These are phyloP conservation scores for Penicillium turbatum DNA, from an alignment of 495 filamentous ascomycete species.

Conservation along the genomic window DNA sequence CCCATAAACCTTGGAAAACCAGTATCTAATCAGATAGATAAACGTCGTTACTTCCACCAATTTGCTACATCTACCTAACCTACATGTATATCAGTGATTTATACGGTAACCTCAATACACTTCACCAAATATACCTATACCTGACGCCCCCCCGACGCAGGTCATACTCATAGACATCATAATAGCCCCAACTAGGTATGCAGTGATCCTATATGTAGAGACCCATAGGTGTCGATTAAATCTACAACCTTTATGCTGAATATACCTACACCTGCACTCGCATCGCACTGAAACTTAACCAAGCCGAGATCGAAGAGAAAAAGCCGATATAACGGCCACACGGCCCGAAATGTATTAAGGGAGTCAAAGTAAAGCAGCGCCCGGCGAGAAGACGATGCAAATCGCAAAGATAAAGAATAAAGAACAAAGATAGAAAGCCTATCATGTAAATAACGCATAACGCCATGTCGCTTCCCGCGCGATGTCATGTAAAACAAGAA, in stretches of 20 bases:
- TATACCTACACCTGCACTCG: not conserved
- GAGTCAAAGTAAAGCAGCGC: constrained; percentile 3
- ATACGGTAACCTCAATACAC: too few relatives aligned
- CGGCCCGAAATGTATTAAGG: constrained; percentile 18
- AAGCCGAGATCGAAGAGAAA: not conserved
- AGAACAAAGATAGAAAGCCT: constrained; percentile 2
- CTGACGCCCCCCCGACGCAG: too few relatives aligned
- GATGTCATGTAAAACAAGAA: constrained; percentile 20
- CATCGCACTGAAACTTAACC: not conserved
- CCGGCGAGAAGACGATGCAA: constrained; percentile 5
- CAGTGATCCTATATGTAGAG: too few relatives aligned
- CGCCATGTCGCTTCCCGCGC: constrained; percentile 24
- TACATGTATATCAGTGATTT: too few relatives aligned
- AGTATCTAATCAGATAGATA: too few relatives aligned
- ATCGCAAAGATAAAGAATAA: not conserved
- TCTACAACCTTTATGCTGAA: not conserved
- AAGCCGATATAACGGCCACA: constrained; percentile 8
- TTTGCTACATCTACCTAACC: too few relatives aligned
- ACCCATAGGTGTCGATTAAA: too few relatives aligned
- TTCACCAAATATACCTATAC: too few relatives aligned
- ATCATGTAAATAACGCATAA: constrained; percentile 9
- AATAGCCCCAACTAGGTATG: too few relatives aligned
- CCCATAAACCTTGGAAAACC: too few relatives aligned
- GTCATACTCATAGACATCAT: too few relatives aligned
- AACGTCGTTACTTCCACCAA: too few relatives aligned